Evolutionary conservation across 2,329 filamentous ascomycete genomes (phyloP).

Genomic region (Onygena corvina): DNA sequence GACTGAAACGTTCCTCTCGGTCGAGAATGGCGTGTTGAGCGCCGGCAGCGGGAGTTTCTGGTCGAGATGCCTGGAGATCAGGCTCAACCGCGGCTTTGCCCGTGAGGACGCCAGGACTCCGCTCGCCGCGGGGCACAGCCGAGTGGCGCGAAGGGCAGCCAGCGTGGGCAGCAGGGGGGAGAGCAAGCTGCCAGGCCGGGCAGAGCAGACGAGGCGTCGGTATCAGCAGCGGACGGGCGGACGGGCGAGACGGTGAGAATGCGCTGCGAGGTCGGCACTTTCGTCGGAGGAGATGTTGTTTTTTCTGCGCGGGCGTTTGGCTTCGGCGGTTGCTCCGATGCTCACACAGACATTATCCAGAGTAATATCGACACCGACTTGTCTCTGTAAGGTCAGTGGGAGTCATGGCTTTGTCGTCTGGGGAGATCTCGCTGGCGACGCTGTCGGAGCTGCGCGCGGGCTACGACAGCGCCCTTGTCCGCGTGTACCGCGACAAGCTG

Average conservation of each 20-base stretch:
- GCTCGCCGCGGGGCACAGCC: slow-evolving; percentile 24
- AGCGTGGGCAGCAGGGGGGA: slow-evolving; percentile 10
- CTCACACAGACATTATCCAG: no score
- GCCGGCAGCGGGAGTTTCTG: slow-evolving; percentile 43
- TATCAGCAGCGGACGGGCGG: no score
- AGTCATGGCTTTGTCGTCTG: slow-evolving; percentile 6
- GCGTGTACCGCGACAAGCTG: slow-evolving; percentile 17
- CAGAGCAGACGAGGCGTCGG: no score
- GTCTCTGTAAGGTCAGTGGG: neutral
- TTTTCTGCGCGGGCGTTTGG: neutral
- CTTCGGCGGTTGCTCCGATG: no score
- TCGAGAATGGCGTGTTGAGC: slow-evolving; percentile 52
- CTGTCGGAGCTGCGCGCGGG: slow-evolving; percentile 13
- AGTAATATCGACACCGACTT: no score
- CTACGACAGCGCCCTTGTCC: slow-evolving; percentile 17
- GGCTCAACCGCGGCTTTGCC: slow-evolving; percentile 42
- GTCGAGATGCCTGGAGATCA: slow-evolving; percentile 51
- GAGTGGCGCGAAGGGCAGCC: slow-evolving; percentile 15
- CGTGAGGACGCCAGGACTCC: slow-evolving; percentile 37
- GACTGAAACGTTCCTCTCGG: slow-evolving; percentile 42
- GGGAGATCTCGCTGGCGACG: slow-evolving; percentile 11
- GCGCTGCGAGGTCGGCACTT: neutral
- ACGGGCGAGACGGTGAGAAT: neutral
- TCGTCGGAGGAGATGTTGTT: neutral
- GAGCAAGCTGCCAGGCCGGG: no score